Conservation (phyloP, 1,139 yeast species). For the Sugiyamaella paludigena region DNA sequence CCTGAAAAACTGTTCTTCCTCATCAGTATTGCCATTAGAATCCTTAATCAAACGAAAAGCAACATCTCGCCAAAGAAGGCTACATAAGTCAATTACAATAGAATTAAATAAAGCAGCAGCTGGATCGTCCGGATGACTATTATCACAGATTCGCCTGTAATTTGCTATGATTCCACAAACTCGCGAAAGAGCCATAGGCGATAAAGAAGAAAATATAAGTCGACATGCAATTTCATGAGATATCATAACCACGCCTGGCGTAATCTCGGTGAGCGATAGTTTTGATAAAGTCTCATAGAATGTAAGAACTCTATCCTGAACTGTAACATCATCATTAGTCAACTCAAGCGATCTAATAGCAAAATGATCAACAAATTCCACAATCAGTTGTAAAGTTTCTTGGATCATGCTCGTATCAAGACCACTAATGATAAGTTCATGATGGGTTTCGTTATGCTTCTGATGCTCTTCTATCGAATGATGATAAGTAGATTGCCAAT, state of each 20-base stretch:
- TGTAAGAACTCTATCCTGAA: constrained; percentile 24
- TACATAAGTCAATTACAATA: constrained; percentile 58
- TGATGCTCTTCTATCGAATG: constrained; percentile 9
- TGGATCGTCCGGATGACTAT: constrained; percentile 23
- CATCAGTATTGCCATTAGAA: constrained; percentile 2
- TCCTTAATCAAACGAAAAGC: constrained; percentile 4
- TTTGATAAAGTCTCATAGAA: constrained; percentile 30
- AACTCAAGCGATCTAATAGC: constrained; percentile 22
- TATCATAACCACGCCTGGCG: constrained; percentile 37
- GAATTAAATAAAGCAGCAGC: constrained; percentile 48
- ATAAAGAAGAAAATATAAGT: constrained; percentile 38
- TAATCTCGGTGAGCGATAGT: constrained; percentile 27
- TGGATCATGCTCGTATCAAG: constrained; percentile 4
- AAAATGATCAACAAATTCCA: constrained; percentile 23
- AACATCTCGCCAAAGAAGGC: constrained; percentile 50
- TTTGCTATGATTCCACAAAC: constrained; percentile 50
- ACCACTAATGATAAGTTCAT: constrained; percentile 10
- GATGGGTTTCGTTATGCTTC: too few species aligned
- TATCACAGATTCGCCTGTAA: constrained; percentile 39
- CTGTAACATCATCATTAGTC: constrained; percentile 21
- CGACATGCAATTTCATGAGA: constrained; percentile 44
- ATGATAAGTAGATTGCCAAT: constrained; percentile 18
- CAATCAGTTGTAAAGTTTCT: constrained; percentile 16
- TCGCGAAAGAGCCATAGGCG: constrained; percentile 48
- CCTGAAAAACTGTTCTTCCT: constrained; percentile 1